phyloP scores from a whole-genome alignment of 2,329 filamentous ascomycete genomes.

The Knufia fluminis region DNA sequence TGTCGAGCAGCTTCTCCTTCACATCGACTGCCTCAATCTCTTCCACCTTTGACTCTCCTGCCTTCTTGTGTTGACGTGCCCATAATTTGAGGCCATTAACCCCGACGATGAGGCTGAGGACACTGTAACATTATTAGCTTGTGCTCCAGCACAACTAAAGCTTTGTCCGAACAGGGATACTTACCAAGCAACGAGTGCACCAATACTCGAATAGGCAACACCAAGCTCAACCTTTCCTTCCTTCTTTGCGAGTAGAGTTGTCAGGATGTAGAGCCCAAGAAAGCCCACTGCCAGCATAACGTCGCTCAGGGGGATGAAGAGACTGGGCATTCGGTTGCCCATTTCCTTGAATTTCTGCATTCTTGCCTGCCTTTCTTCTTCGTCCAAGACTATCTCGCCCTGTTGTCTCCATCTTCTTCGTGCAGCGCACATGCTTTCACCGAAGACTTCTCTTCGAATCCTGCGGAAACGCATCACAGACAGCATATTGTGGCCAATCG shows the following conservation, averaged over 20 bases:
- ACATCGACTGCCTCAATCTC: conserved; percentile 5
- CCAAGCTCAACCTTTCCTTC: conserved; percentile 7
- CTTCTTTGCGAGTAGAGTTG: conserved; percentile 6
- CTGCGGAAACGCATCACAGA: conserved; percentile 8
- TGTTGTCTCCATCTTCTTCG: conserved; percentile 5
- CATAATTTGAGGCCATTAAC: conserved; percentile 9
- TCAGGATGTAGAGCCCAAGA: conserved; percentile 3
- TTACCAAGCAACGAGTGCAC: conserved; percentile 10
- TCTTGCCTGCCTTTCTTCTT: neutral
- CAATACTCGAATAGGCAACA: conserved; percentile 8
- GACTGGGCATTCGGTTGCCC: conserved; percentile 7
- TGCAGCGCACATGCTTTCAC: conserved; percentile 3
- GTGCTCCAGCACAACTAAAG: neutral
- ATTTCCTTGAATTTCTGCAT: conserved; percentile 9
- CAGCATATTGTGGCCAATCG: conserved; percentile 8
- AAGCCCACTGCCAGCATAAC: conserved; percentile 2
- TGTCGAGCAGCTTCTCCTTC: conserved; percentile 5
- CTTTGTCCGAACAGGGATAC: neutral
- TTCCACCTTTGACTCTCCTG: neutral
- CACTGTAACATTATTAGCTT: conserved; percentile 2
- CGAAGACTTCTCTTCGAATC: conserved; percentile 7
- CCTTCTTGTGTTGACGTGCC: conserved; percentile 3
- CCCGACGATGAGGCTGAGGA: conserved; percentile 6
- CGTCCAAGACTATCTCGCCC: conserved; percentile 1
- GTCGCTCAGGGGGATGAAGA: conserved; percentile 6